Evolutionary conservation across 2,329 filamentous ascomycete genomes (phyloP).

Genomic region (Lanzia echinophila): DNA sequence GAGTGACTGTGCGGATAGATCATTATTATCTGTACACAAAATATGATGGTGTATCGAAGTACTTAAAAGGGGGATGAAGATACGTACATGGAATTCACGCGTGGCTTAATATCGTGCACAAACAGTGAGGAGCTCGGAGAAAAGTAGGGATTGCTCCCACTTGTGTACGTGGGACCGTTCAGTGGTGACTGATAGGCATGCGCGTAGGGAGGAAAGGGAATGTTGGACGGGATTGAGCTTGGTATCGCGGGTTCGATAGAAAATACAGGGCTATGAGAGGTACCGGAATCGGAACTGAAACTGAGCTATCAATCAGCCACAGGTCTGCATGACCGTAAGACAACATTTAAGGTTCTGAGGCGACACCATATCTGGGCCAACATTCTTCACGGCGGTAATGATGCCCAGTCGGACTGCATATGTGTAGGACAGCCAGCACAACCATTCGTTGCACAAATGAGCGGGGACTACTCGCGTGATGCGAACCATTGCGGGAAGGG

Average conservation of each 20-base stretch:
- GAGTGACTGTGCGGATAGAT: slow-evolving; percentile 24
- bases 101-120: slow-evolving; percentile 31
- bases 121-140: slow-evolving; percentile 24
- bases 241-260: slow-evolving; percentile 27
- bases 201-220: slow-evolving; percentile 26
- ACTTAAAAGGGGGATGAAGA: slow-evolving; percentile 13
- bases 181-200: slow-evolving; percentile 26
- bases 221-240: slow-evolving; percentile 24
- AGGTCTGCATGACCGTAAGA: slow-evolving; percentile 22
- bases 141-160: slow-evolving; percentile 26
- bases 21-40: slow-evolving; percentile 25
- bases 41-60: slow-evolving; percentile 14
- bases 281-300: slow-evolving; percentile 28
- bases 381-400: slow-evolving; percentile 15
- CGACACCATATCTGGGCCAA: slow-evolving; percentile 10
- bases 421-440: slow-evolving; percentile 28
- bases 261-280: slow-evolving; percentile 30
- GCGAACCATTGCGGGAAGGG: slow-evolving; percentile 17
- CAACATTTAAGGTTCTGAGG: slow-evolving; percentile 25
- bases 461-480: slow-evolving; percentile 28
- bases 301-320: slow-evolving; percentile 30
- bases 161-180: slow-evolving; percentile 28
- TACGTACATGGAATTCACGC: slow-evolving; percentile 29
- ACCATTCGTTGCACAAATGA: slow-evolving; percentile 20
- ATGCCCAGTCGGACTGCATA: slow-evolving; percentile 25